Percentiles rank a stretch among this genome's conserved stretches.
Conservation (phyloP, 208 protist genomes). For the Histomonas meleagridis region DNA sequence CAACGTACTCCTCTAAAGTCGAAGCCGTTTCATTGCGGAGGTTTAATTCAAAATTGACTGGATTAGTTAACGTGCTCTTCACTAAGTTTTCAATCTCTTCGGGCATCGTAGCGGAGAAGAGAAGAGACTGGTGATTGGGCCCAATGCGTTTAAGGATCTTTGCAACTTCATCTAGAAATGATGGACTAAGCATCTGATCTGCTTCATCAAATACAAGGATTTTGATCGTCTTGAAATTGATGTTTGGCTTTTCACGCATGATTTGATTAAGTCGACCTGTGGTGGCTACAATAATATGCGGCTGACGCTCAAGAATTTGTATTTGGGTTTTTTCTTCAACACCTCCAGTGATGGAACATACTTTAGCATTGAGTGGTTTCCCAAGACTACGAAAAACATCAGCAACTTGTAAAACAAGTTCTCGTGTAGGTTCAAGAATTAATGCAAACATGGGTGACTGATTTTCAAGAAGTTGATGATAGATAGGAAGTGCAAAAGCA, state of each 20-base stretch:
- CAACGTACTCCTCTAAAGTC: slow-evolving; percentile 53
- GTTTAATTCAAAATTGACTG: slow-evolving; percentile 52
- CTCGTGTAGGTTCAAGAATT: not conserved
- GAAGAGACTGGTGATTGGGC: slow-evolving; percentile 60
- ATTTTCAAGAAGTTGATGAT: not conserved
- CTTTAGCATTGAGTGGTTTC: not conserved
- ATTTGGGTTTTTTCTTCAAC: slow-evolving; percentile 11
- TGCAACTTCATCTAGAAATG: not conserved
- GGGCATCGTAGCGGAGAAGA: slow-evolving; percentile 73
- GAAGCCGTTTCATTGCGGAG: slow-evolving; percentile 47
- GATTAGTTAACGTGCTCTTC: slow-evolving; percentile 54
- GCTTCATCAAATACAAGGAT: not conserved
- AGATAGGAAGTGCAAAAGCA: slow-evolving; percentile 47
- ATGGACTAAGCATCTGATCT: not conserved
- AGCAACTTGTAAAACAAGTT: not conserved
- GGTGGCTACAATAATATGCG: slow-evolving; percentile 4
- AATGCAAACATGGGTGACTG: not conserved
- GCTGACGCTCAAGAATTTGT: not conserved
- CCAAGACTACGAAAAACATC: not conserved
- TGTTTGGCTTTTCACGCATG: not conserved
- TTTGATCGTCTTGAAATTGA: not conserved
- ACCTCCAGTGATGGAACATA: not conserved
- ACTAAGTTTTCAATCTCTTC: slow-evolving; percentile 61
- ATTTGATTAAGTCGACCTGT: not conserved
- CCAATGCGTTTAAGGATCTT: not conserved